These are phyloP conservation scores for Floccularia luteovirens DNA, from an alignment of 768 basidiomycete species.

Conservation along the genomic window DNA sequence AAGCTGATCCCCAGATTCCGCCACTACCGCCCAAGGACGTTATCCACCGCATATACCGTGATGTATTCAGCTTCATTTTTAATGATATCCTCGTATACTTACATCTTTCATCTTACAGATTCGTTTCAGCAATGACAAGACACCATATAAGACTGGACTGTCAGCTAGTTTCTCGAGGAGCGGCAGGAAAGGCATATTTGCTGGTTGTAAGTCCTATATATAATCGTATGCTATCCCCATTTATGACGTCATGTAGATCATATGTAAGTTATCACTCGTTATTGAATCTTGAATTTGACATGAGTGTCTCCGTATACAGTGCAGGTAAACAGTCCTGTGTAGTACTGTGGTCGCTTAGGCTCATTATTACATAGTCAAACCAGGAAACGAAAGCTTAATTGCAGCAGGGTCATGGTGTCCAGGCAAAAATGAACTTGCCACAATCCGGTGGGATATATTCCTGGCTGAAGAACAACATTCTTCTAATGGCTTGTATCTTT, in stretches of 20 bases:
- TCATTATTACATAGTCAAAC: slow-evolving; percentile 37
- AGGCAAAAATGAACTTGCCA: slow-evolving; percentile 68
- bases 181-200: slow-evolving; percentile 87
- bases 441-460: slow-evolving; percentile 47
- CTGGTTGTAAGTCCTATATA: slow-evolving; percentile 53
- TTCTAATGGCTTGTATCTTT: background rate
- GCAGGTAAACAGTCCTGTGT: slow-evolving; percentile 18
- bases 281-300: no score
- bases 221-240: background rate
- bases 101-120: slow-evolving; percentile 33
- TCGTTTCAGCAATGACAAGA: slow-evolving; percentile 91
- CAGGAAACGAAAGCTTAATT: slow-evolving; percentile 61
- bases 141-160: slow-evolving; percentile 84
- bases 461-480: background rate
- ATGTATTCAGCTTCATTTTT: slow-evolving; percentile 38
- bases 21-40: slow-evolving; percentile 87
- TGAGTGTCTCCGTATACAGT: slow-evolving; percentile 12
- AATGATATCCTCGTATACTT: background rate
- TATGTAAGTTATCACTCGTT: slow-evolving; percentile 37
- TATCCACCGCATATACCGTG: slow-evolving; percentile 88
- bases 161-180: slow-evolving; percentile 84
- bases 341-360: background rate
- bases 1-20: slow-evolving; percentile 79
- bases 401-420: slow-evolving; percentile 82
- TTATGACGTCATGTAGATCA: slow-evolving; percentile 38